These are phyloP conservation scores for Populus deltoides DNA, from an alignment of 345 rosid genomes.

Conservation along the genomic window DNA sequence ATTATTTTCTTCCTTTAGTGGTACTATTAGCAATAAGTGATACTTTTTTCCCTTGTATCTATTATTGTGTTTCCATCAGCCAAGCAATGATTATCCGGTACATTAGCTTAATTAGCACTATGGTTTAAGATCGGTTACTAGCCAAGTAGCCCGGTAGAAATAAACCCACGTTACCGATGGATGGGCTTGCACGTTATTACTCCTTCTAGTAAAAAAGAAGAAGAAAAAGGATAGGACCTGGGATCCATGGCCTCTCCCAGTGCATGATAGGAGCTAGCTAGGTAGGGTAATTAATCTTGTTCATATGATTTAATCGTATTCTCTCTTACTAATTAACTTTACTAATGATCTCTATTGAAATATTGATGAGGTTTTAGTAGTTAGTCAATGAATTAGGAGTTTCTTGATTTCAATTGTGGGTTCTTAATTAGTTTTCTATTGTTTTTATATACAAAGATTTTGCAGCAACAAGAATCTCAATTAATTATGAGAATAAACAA, in stretches of 20 bases:
- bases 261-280: neutral
- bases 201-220: slow-evolving; percentile 1
- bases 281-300: neutral
- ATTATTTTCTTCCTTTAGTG: slow-evolving; percentile 55
- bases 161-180: neutral
- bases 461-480: too few species aligned
- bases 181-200: neutral
- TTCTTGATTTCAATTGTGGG: too few species aligned
- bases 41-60: slow-evolving; percentile 34
- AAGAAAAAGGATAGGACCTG: neutral
- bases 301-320: neutral
- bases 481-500: too few species aligned
- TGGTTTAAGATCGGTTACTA: slow-evolving; percentile 5
- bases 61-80: slow-evolving; percentile 58
- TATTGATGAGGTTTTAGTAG: too few species aligned
- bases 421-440: too few species aligned
- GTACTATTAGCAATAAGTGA: slow-evolving; percentile 54
- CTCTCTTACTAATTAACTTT: neutral
- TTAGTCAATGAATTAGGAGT: too few species aligned
- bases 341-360: too few species aligned
- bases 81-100: slow-evolving; percentile 48
- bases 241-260: neutral
- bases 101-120: slow-evolving; percentile 30
- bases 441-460: too few species aligned
- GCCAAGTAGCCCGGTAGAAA: neutral